Evolutionary conservation across 2,329 filamentous ascomycete genomes (phyloP).

Genomic region (Aureobasidium mangrovei): DNA sequence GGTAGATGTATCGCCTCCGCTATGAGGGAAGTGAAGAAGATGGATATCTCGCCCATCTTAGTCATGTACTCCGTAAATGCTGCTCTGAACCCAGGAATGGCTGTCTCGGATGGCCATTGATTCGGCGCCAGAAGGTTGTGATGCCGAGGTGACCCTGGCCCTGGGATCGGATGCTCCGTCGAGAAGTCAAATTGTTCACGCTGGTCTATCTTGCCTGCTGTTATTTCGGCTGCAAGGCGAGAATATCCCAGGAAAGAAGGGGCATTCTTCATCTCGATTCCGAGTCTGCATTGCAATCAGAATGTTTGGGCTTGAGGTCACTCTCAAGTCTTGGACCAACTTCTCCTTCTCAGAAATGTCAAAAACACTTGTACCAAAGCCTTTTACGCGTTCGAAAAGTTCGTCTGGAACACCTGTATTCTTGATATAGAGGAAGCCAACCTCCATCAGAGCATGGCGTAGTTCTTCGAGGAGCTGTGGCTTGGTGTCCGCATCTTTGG

Average conservation of each 20-base stretch:
- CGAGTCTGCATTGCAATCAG: constrained; percentile 27
- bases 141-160: constrained; percentile 55
- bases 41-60: constrained; percentile 63
- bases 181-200: constrained; percentile 82
- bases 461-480: constrained; percentile 61
- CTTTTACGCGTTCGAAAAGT: constrained; percentile 56
- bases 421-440: constrained; percentile 81
- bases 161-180: constrained; percentile 62
- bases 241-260: constrained; percentile 39
- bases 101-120: constrained; percentile 63
- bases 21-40: constrained; percentile 68
- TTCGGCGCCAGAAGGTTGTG: constrained; percentile 67
- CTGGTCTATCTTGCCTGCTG: constrained; percentile 66
- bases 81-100: constrained; percentile 58
- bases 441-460: constrained; percentile 67
- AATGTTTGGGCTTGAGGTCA: background rate
- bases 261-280: constrained; percentile 44
- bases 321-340: constrained; percentile 20
- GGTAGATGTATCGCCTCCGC: constrained; percentile 74
- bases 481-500: constrained; percentile 57
- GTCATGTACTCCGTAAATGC: constrained; percentile 67
- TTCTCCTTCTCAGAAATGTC: constrained; percentile 69
- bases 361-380: constrained; percentile 65
- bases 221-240: constrained; percentile 51
- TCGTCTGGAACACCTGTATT: constrained; percentile 64